These are phyloP conservation scores for Fomitopsis palustris DNA, from an alignment of 1,284 basidiomycete genomes.

Conservation along the genomic window DNA sequence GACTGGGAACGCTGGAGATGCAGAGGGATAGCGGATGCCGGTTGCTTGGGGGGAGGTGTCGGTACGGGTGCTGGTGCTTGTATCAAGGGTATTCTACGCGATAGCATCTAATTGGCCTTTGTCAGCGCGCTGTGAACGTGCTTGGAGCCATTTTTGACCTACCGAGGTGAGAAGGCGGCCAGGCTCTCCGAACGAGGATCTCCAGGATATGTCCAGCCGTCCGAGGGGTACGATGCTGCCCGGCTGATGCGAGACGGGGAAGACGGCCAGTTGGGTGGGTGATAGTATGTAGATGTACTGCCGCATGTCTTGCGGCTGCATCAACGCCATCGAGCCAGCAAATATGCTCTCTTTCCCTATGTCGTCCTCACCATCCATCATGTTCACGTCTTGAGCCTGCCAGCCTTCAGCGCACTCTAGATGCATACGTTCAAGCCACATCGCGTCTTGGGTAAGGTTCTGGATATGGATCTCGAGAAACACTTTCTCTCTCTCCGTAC, in stretches of 20 bases:
- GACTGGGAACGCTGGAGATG: conserved; percentile 59
- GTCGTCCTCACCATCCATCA: conserved; percentile 20
- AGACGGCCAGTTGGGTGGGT: conserved; percentile 44
- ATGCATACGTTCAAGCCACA: conserved; percentile 73
- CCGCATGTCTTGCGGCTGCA: conserved; percentile 78
- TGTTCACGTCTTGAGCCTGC: conserved; percentile 54
- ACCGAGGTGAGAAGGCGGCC: conserved; percentile 79
- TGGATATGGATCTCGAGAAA: conserved; percentile 89
- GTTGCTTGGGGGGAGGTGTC: conserved; percentile 36
- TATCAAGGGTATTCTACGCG: conserved; percentile 62
- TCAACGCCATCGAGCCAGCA: conserved; percentile 58
- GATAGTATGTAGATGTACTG: conserved; percentile 83
- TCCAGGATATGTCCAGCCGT: conserved; percentile 80
- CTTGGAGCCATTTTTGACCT: conserved; percentile 15
- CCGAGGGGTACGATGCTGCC: conserved; percentile 77
- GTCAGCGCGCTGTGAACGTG: background rate
- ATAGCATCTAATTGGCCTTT: conserved; percentile 49
- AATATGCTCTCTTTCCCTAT: conserved; percentile 43
- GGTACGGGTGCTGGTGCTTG: conserved; percentile 25
- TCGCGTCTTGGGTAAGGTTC: conserved; percentile 73
- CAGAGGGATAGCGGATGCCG: conserved; percentile 65
- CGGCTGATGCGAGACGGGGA: conserved; percentile 51
- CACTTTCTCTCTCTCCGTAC: conserved; percentile 67
- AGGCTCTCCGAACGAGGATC: conserved; percentile 75
- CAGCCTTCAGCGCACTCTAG: conserved; percentile 76